phyloP scores from a whole-genome alignment of 306 rosid species.

The Medicago arabica region DNA sequence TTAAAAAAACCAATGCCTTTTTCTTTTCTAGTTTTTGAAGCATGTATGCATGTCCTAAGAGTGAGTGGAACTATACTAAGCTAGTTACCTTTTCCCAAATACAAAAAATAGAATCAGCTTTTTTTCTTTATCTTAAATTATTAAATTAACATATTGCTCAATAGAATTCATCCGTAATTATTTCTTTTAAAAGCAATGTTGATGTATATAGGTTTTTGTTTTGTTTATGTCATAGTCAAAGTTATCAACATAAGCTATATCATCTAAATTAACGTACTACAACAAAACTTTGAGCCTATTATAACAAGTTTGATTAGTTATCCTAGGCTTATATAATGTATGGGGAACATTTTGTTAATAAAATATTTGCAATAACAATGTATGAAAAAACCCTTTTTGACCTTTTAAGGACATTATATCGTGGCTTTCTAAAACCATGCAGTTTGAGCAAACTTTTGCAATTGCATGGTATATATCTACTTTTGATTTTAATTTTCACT shows the following conservation, averaged over 20 bases:
- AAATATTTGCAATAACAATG: slow-evolving; percentile 27
- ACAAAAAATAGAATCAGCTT: slow-evolving; percentile 41
- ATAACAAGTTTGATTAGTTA: too few relatives aligned
- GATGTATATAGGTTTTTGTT: slow-evolving; percentile 20
- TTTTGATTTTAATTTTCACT: slow-evolving; percentile 29
- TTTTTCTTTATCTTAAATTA: slow-evolving; percentile 18
- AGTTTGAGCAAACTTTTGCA: slow-evolving; percentile 38
- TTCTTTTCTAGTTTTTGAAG: slow-evolving; percentile 38
- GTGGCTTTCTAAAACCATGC: slow-evolving; percentile 41
- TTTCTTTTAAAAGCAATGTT: slow-evolving; percentile 33
- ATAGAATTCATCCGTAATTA: slow-evolving; percentile 9
- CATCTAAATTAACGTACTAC: slow-evolving; percentile 18
- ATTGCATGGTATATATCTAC: slow-evolving; percentile 32
- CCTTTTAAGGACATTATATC: slow-evolving; percentile 44
- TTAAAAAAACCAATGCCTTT: slow-evolving; percentile 30
- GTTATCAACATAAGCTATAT: not conserved
- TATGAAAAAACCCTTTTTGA: slow-evolving; percentile 36
- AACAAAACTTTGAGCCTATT: not conserved
- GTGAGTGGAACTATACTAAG: too few relatives aligned
- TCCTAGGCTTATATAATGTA: not conserved
- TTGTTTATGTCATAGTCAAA: slow-evolving; percentile 25
- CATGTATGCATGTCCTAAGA: too few relatives aligned
- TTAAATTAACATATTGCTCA: slow-evolving; percentile 20
- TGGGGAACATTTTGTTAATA: slow-evolving; percentile 26
- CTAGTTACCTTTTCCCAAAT: too few relatives aligned